phyloP scores from a whole-genome alignment of 345 rosid species.

The Reutealis trisperma region DNA sequence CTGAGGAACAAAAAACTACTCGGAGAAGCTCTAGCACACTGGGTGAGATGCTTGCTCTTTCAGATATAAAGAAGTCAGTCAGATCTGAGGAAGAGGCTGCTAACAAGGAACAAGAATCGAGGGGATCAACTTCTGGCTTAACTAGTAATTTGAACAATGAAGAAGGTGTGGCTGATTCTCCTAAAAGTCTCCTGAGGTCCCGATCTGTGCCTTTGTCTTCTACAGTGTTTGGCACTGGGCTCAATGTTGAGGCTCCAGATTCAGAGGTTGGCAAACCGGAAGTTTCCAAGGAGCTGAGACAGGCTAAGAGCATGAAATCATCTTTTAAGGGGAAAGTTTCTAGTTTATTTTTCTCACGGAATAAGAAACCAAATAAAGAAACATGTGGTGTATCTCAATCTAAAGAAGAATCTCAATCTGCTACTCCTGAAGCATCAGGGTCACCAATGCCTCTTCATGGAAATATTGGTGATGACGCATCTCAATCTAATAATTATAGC shows the following conservation, averaged over 20 bases:
- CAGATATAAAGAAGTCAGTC: conserved; percentile 48
- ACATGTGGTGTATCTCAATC: conserved; percentile 40
- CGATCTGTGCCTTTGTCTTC: conserved; percentile 78
- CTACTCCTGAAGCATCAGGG: conserved; percentile 33
- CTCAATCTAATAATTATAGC: conserved; percentile 32
- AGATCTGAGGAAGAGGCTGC: conserved; percentile 41
- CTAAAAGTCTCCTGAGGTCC: conserved; percentile 65
- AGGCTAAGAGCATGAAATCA: conserved; percentile 58
- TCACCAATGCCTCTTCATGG: conserved; percentile 38
- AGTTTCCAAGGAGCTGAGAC: conserved; percentile 48
- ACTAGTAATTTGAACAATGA: conserved; percentile 45
- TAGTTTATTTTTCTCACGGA: conserved; percentile 72
- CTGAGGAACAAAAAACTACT: conserved; percentile 47
- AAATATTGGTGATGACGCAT: conserved; percentile 26
- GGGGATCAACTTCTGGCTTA: conserved; percentile 55
- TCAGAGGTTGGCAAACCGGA: conserved; percentile 40
- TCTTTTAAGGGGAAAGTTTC: conserved; percentile 76
- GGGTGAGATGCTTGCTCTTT: conserved; percentile 96
- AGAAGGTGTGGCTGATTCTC: conserved; percentile 42
- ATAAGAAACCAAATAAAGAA: conserved; percentile 63
- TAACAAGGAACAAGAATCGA: conserved; percentile 43
- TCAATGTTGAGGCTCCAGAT: conserved; percentile 47
- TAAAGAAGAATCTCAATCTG: conserved; percentile 37
- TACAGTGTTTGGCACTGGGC: conserved; percentile 41
- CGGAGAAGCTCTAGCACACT: conserved; percentile 71